These are phyloP conservation scores for Letharia columbiana DNA, from an alignment of 495 filamentous ascomycete species.

Conservation along the genomic window DNA sequence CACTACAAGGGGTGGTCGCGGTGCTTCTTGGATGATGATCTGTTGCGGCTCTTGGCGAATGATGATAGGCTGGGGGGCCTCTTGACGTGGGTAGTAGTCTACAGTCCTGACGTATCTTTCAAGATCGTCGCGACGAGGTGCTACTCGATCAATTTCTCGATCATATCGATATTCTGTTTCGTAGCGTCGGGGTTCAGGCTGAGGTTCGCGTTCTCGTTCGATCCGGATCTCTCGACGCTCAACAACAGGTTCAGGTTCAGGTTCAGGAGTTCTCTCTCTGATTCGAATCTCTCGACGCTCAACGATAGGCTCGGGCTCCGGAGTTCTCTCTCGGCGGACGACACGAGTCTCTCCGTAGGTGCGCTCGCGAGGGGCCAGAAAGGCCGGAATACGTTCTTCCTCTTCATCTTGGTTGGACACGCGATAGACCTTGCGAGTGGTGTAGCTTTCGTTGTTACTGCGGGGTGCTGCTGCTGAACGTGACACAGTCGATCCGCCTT, in stretches of 20 bases:
- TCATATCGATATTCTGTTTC: conserved; percentile 39
- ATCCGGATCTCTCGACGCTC: conserved; percentile 35
- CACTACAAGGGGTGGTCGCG: conserved; percentile 58
- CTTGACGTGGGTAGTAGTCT: conserved; percentile 55
- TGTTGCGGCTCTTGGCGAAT: conserved; percentile 63
- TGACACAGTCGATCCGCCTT: not conserved
- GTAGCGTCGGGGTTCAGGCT: conserved; percentile 43
- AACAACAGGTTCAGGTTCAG: conserved; percentile 35
- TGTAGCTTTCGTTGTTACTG: conserved; percentile 5
- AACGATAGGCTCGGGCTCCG: conserved; percentile 44
- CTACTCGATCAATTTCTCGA: conserved; percentile 43
- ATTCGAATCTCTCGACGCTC: conserved; percentile 27
- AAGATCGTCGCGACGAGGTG: conserved; percentile 36
- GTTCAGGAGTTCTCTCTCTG: conserved; percentile 41
- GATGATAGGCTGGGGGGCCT: conserved; percentile 52
- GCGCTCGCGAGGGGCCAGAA: conserved; percentile 4
- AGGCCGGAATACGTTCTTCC: not conserved
- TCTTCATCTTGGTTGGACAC: conserved; percentile 1
- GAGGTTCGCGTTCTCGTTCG: conserved; percentile 31
- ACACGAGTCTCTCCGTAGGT: conserved; percentile 19
- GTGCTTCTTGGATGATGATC: conserved; percentile 66
- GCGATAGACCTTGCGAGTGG: conserved; percentile 1
- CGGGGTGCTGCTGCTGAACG: not conserved
- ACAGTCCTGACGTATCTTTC: conserved; percentile 58
- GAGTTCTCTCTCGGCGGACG: conserved; percentile 32